Evolutionary conservation across 192 early-diverging fungal genomes (phyloP), one percentile per base, ranked within the genome.

Genomic region (Spizellomyces punctatus): DNA sequence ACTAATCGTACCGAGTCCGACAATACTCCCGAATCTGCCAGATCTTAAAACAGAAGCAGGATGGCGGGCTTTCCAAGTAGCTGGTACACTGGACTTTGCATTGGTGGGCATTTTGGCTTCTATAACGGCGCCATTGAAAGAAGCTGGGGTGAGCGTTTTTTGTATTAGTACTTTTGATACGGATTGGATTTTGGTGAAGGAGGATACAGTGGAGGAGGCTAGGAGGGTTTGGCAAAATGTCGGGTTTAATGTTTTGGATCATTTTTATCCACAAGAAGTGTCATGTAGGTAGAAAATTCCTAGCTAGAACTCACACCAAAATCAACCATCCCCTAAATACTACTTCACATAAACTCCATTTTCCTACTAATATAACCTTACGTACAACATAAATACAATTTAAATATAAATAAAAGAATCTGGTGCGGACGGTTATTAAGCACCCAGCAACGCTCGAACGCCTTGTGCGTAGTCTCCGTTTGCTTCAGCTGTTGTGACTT

Each of bases 141-240:
- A 89, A 10, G 72, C 79, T 19, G 72, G 63, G 8, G 84, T 92
- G 22, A 85, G 88, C 0, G 81, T 92, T 7, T 91, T 91, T 82
- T 86, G 82, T 6, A 82, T 91, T 2, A 86, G 85, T 44, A 91
- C 90, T 1, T 92, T 79, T 61, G 88, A 92, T 61, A 92, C 91
- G 6, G 91, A 92, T 66, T 92, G 90, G 72, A 77, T 92, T 5
- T 62, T 89, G 44, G 86, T 91, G 50, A 91, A 89, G 55, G 67
- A 85, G 45, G 83, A 85, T 74, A 56, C 64, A 16, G 54, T 45
- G 42, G 68, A 64, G 6, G 59, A 45, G 10, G 68, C 59, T 9
- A 42, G 10, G 17, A 42, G 43, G 46, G 17, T 64, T 10, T 72
- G 71, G 71, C n/a, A 43, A 22, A 41, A 12, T 5, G 63, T n/a